Percentiles rank a stretch among this genome's conserved stretches.
These are phyloP conservation scores for Monilinia laxa DNA, from an alignment of 2,329 filamentous ascomycete species.

Conservation along the genomic window DNA sequence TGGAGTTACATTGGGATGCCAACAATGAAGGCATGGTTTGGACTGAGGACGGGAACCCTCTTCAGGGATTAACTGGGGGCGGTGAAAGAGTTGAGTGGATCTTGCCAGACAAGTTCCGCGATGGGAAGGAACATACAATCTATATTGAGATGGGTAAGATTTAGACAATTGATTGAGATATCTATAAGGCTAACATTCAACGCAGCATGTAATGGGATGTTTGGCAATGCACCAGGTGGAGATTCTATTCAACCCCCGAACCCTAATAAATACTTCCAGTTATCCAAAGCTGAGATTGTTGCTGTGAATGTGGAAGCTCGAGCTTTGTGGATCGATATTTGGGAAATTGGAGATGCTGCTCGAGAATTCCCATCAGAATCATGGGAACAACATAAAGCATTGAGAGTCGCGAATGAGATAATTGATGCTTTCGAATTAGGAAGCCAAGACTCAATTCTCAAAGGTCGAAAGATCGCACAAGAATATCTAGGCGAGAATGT, in stretches of 20 bases:
- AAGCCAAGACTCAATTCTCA: constrained; percentile 72
- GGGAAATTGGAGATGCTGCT: constrained; percentile 92
- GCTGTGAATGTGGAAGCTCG: constrained; percentile 85
- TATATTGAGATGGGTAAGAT: constrained; percentile 81
- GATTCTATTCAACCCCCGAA: constrained; percentile 86
- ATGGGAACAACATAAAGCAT: constrained; percentile 83
- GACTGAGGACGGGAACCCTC: constrained; percentile 82
- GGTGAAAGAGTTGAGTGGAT: constrained; percentile 92
- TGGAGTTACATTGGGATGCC: constrained; percentile 97
- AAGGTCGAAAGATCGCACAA: constrained; percentile 78
- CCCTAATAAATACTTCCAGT: constrained; percentile 76
- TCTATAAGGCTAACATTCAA: background rate
- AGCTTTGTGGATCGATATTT: constrained; percentile 85
- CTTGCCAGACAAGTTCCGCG: constrained; percentile 74
- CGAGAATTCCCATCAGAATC: constrained; percentile 86
- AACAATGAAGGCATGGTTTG: constrained; percentile 94
- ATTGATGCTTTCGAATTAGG: constrained; percentile 87
- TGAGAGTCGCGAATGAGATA: constrained; percentile 80
- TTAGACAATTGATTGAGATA: background rate
- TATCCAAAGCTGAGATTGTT: constrained; percentile 79
- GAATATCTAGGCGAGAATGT: constrained; percentile 79
- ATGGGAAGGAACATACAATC: constrained; percentile 83
- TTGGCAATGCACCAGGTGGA: constrained; percentile 83
- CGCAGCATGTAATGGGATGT: constrained; percentile 90
- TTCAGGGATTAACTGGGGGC: constrained; percentile 88